Evolutionary conservation across 1,284 basidiomycete species (phyloP), one percentile per base, ranked within the genome.

Genomic region (Microbotryum lychnidis-dioicae): DNA sequence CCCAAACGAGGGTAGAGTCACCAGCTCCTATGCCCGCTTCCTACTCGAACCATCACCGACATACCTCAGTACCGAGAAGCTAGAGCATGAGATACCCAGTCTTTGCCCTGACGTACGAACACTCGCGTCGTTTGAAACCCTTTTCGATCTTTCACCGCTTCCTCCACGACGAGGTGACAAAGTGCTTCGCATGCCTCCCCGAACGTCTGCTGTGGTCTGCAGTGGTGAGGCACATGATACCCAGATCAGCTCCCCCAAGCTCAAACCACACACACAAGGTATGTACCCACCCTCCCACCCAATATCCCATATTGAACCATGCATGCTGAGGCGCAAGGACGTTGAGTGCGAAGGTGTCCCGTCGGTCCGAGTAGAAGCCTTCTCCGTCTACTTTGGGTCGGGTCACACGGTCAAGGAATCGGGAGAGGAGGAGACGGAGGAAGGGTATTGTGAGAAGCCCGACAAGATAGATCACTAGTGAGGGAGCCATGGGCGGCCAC

Each of bases 261-360:
- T 42, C 37, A 42, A 31, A 6, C 37, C n/a, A 7, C 14, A 44
- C 37, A 20, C 5, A 31, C 2, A 25, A 33, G 23, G 21, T 25
- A 31, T n/a, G 14, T 21, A 33, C 9, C 20, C 25, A 60, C 59
- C 23, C 31, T 27, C 20, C 12, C 0, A 20, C 20, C 63, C 63
- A 65, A 25, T 18, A 59, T 18, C 63, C 63, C 60, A 62, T 62
- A 55, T 65, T 65, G 57, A 59, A 57, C 63, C 63, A 65, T 1
- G 51, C n/a, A 20, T 51, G 33, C 2, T 2, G 0, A 2, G 54
- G 33, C 20, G 6, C 2, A 2, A 37, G 29, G 23, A 62, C 21
- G 27, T 65, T 65, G 60, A 65, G 60, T 12, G 61, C 29, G 23
- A 62, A n/a, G 0, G 60, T 53, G 29, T 61, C 60, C n/a, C 31